Evolutionary conservation across 1,284 basidiomycete species (phyloP).

Genomic region (Vanrija pseudolonga): DNA sequence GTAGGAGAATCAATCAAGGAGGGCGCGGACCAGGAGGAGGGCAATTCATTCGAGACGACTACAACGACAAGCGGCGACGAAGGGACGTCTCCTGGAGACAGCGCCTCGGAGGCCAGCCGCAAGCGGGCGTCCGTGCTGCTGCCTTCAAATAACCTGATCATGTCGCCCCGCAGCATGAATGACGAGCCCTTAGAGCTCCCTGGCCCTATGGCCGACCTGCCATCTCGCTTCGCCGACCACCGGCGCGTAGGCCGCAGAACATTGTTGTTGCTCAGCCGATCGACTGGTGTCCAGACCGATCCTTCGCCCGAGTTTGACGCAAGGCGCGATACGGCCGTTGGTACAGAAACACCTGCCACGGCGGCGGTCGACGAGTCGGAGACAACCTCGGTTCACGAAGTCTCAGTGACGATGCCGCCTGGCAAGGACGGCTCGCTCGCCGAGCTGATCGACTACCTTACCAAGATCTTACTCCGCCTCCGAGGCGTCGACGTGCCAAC

Average conservation of each 20-base stretch:
- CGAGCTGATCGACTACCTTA: slow-evolving; percentile 53
- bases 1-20: slow-evolving; percentile 39
- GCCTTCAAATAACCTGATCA: not conserved
- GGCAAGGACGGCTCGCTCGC: slow-evolving; percentile 1
- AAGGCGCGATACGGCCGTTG: too few species aligned
- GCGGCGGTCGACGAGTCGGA: slow-evolving; percentile 28
- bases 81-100: slow-evolving; percentile 26
- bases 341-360: not conserved
- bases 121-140: slow-evolving; percentile 41
- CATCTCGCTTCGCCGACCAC: slow-evolving; percentile 3
- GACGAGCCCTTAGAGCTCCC: not conserved
- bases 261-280: slow-evolving; percentile 61
- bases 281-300: slow-evolving; percentile 73
- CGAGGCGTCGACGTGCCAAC: slow-evolving; percentile 80
- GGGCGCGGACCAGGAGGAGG: slow-evolving; percentile 16
- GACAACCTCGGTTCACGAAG: slow-evolving; percentile 33
- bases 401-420: not conserved
- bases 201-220: not conserved
- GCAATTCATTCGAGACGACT: not conserved
- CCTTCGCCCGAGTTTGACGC: slow-evolving; percentile 12
- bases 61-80: slow-evolving; percentile 14
- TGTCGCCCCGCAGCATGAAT: slow-evolving; percentile 7
- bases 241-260: slow-evolving; percentile 44
- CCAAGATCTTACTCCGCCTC: slow-evolving; percentile 65
- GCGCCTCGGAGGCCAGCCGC: slow-evolving; percentile 26